These are phyloP conservation scores for Fusarium sublunatum DNA, from an alignment of 2,329 filamentous ascomycete genomes.

Conservation along the genomic window DNA sequence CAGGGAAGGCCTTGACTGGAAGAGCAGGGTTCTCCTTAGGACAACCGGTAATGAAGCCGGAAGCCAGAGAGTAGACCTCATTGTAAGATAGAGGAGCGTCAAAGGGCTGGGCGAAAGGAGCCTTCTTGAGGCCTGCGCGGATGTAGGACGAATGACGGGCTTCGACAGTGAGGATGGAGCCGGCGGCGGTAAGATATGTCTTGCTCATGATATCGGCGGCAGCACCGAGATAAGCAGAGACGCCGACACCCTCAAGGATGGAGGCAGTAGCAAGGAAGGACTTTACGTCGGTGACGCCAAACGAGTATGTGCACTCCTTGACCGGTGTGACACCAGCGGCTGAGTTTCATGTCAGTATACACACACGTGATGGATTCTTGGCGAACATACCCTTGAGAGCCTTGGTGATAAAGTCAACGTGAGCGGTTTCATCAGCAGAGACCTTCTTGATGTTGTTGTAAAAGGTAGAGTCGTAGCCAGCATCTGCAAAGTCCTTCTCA, in stretches of 20 bases:
- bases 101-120: constrained; percentile 68
- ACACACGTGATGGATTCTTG: background rate
- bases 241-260: constrained; percentile 73
- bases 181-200: constrained; percentile 68
- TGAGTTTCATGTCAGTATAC: background rate
- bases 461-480: constrained; percentile 62
- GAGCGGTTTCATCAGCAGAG: constrained; percentile 59
- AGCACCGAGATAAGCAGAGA: constrained; percentile 72
- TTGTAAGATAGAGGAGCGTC: constrained; percentile 69
- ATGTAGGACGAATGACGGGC: constrained; percentile 72
- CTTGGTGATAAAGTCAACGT: constrained; percentile 39
- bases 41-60: constrained; percentile 69
- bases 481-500: constrained; percentile 61
- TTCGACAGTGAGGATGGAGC: constrained; percentile 72
- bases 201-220: constrained; percentile 69
- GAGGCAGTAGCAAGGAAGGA: constrained; percentile 70
- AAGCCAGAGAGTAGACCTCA: constrained; percentile 72
- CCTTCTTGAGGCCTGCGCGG: constrained; percentile 59
- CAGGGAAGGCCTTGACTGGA: constrained; percentile 70
- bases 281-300: constrained; percentile 68
- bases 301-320: constrained; percentile 66
- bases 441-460: constrained; percentile 69
- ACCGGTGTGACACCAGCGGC: constrained; percentile 63
- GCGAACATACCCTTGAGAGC: constrained; percentile 25
- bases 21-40: constrained; percentile 64